Evolutionary conservation across 805 yeast genomes (phyloP).

Genomic region (Candida verbasci): DNA sequence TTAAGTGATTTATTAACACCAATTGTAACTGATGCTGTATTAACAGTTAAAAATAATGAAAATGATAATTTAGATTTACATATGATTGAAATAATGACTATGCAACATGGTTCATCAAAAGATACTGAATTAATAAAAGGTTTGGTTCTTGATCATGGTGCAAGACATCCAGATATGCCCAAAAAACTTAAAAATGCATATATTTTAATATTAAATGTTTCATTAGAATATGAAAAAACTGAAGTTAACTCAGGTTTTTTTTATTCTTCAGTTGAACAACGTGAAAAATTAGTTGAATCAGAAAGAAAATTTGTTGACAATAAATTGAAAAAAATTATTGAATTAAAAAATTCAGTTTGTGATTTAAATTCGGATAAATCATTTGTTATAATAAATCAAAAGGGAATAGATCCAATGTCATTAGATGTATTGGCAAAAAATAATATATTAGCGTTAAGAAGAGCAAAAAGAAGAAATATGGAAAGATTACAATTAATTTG

Average conservation of each 20-base stretch:
- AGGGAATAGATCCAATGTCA: constrained; percentile 98
- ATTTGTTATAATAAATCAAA: constrained; percentile 93
- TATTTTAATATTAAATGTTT: constrained; percentile 85
- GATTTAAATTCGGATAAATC: constrained; percentile 66
- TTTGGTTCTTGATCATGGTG: constrained; percentile 95
- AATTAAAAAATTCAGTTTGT: constrained; percentile 88
- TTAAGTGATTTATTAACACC: constrained; percentile 82
- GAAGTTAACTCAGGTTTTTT: constrained; percentile 96
- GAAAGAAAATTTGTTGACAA: constrained; percentile 95
- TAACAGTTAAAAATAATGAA: constrained; percentile 58
- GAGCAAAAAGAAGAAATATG: constrained; percentile 99
- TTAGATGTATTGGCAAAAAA: constrained; percentile 90
- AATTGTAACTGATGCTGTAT: constrained; percentile 93
- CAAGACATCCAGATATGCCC: constrained; percentile 99
- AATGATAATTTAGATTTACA: constrained; percentile 74
- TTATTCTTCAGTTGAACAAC: constrained; percentile 92
- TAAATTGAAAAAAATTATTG: constrained; percentile 85
- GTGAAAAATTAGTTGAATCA: constrained; percentile 88
- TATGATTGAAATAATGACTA: constrained; percentile 97
- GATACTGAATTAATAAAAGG: constrained; percentile 85
- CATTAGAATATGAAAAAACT: constrained; percentile 94
- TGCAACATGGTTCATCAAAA: constrained; percentile 87
- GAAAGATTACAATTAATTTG: constrained; percentile 94
- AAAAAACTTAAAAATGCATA: constrained; percentile 76
- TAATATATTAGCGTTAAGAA: constrained; percentile 87